Evolutionary conservation across 805 yeast species (phyloP).

Genomic region (Yarrowia sp.): DNA sequence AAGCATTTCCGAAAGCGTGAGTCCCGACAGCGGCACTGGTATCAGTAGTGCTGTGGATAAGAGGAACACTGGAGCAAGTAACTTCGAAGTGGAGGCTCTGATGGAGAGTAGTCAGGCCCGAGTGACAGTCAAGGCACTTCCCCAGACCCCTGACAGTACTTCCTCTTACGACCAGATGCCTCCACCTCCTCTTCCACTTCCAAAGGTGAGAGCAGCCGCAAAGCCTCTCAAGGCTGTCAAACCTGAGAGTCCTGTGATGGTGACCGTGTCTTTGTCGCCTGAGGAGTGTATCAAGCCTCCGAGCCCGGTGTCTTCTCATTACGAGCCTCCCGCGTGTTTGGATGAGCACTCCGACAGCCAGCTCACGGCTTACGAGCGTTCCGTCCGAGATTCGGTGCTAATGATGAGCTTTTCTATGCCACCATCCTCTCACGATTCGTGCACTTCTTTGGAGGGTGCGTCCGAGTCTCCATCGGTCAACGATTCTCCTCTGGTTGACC

Average conservation of each 20-base stretch:
- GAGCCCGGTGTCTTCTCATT: not conserved
- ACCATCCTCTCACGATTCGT: not conserved
- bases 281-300: not conserved
- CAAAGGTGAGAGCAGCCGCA: not conserved
- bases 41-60: not conserved
- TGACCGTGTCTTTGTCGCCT: not conserved
- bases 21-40: not conserved
- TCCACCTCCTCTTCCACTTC: constrained; percentile 4
- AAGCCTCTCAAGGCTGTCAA: not conserved
- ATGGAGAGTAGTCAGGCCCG: not conserved
- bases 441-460: not conserved
- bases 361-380: constrained; percentile 20
- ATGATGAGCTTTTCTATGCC: not conserved
- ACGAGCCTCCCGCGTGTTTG: not conserved
- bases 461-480: not conserved
- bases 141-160: constrained; percentile 3
- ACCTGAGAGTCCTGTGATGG: not conserved
- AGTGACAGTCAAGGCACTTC: not conserved
- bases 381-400: constrained; percentile 12
- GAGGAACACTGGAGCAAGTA: not conserved
- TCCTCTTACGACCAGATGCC: not conserved
- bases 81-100: not conserved
- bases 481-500: constrained; percentile 10
- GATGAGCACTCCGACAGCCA: constrained; percentile 1
- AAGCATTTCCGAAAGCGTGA: not conserved